These are phyloP conservation scores for Limnomonas spitsbergensis DNA, from an alignment of 139 green algal genomes.

Conservation along the genomic window DNA sequence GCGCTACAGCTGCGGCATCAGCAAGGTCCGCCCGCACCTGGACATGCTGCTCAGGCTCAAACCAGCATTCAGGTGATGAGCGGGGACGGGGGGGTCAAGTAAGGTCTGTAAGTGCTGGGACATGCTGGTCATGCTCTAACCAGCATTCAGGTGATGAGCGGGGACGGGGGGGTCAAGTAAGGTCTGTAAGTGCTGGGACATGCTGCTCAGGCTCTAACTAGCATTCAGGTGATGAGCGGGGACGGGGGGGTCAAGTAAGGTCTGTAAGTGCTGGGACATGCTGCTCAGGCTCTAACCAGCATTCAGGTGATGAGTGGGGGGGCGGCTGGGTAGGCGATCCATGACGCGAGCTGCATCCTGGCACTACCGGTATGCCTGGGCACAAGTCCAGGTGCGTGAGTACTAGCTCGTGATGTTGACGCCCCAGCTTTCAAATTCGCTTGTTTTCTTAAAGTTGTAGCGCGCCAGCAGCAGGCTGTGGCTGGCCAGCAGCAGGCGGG, in stretches of 20 bases:
- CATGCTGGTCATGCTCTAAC: not conserved
- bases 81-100: no score
- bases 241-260: no score
- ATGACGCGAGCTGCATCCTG: no score
- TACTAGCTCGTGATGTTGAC: no score
- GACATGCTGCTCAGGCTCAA: constrained; percentile 14
- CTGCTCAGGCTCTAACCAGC: not conserved
- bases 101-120: not conserved
- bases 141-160: not conserved
- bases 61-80: constrained; percentile 26
- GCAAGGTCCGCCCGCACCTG: constrained; percentile 16
- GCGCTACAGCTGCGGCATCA: constrained; percentile 25
- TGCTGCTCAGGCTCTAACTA: not conserved
- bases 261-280: not conserved
- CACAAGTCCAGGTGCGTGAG: no score
- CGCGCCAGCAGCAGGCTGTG: no score
- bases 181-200: not conserved
- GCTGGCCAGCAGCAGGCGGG: no score
- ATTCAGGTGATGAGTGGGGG: not conserved
- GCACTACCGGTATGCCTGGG: no score
- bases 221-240: not conserved
- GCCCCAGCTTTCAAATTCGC: no score
- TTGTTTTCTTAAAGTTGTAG: no score
- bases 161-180: not conserved
- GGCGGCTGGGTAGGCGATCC: no score